These are phyloP conservation scores for Hondaea fermentalgiana DNA, from an alignment of 108 stramenopile genomes.

Conservation along the genomic window DNA sequence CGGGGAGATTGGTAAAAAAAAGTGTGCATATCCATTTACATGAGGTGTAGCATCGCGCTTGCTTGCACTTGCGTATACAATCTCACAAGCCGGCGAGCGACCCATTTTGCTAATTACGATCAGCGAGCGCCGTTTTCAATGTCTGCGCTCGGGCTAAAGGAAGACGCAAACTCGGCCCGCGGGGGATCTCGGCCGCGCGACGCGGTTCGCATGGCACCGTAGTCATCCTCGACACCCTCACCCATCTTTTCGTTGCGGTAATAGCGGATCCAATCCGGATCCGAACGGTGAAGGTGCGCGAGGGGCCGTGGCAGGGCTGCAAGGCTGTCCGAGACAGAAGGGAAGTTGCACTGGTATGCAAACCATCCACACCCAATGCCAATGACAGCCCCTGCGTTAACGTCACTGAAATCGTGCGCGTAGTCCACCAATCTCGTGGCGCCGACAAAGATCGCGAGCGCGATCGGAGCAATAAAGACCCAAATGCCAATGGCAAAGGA, in stretches of 20 bases:
- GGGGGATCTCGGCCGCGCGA: too few species aligned
- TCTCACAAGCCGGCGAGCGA: too few species aligned
- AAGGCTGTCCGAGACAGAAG: neutral
- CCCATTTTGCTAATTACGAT: too few species aligned
- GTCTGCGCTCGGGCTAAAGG: too few species aligned
- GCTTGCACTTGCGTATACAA: too few species aligned
- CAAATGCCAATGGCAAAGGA: neutral
- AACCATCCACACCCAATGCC: neutral
- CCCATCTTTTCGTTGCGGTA: neutral
- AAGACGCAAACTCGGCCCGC: too few species aligned
- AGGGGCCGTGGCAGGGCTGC: neutral
- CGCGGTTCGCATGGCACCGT: too few species aligned
- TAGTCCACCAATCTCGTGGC: neutral
- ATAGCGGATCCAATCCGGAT: neutral
- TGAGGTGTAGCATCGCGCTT: too few species aligned
- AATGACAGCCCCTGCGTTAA: neutral
- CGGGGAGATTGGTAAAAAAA: too few species aligned
- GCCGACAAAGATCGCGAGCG: neutral
- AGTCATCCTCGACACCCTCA: too few species aligned
- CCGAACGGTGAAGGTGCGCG: neutral
- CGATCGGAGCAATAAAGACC: neutral
- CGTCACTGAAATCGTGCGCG: constrained; percentile 1
- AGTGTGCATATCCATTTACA: too few species aligned
- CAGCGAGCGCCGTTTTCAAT: too few species aligned
- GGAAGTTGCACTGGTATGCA: neutral